Base-by-base conservation (phyloP, 2,329 filamentous ascomycete genomes). In the Biscogniauxia sp. region DNA sequence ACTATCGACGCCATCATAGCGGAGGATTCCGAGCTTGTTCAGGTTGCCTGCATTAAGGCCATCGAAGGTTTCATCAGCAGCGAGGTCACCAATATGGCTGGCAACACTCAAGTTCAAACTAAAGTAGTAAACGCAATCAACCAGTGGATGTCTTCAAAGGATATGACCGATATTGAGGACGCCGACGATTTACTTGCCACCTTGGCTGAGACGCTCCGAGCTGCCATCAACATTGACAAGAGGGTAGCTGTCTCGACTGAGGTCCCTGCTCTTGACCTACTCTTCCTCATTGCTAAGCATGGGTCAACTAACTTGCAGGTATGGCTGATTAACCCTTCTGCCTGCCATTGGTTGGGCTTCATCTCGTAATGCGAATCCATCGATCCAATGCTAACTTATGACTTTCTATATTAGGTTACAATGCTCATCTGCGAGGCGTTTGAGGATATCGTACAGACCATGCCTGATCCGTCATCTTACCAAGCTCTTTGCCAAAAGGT, bases 121-220 rank as follows among this genome's bases (percentile, higher is more conserved):
- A 70, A 72, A 63, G 70, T 90, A 60, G 81, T 87, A 54, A 80
- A 77, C n/a, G 83, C 87, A 11, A 84, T 91, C 64, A 84, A 87
- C 56, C 80, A 89, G 41, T 99, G 93, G 76, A 84, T 98, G 67
- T 84, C 88, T 52, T 80, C 84, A 17, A 93, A 94, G 73, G 93
- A 97, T 70, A 82, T 95, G 54, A 86, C 85, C 56, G 93, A 97
- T 19, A 84, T 96, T 54, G 88, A 90, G 58, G 93, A 97, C 64
- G 91, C 91, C 11, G 94, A 98, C 68, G 95, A 99, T 74, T 84
- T 98, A 58, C 87, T 97, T 66, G 91, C 96, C 15, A 94, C 93
- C 0, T 81, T 99, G 32, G 90, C 94, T 5, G 93, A 97, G 76
- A 90, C 93, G 0, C 81, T 98, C 3, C 86, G 92, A 56, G 88